Evolutionary conservation across 2,329 filamentous ascomycete species (phyloP).

Genomic region (Mollisia scopiformis): DNA sequence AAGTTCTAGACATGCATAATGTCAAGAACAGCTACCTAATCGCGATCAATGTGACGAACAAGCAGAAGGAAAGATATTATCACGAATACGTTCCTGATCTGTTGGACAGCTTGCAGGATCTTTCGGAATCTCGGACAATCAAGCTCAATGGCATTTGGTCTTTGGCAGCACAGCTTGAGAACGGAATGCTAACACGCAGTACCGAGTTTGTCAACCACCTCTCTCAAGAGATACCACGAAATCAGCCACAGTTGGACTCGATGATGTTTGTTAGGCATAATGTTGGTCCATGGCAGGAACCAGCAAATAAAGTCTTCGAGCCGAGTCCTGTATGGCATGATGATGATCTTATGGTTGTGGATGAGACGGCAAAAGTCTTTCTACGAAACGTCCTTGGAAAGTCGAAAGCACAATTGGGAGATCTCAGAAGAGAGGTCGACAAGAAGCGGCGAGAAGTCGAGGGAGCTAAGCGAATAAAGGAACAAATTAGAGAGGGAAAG

Average conservation of each 20-base stretch:
- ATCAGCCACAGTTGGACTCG: conserved; percentile 86
- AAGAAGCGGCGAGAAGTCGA: conserved; percentile 88
- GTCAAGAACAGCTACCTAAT: conserved; percentile 98
- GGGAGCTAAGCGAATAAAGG: conserved; percentile 70
- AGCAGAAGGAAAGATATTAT: conserved; percentile 96
- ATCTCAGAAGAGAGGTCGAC: conserved; percentile 81
- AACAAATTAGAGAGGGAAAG: conserved; percentile 77
- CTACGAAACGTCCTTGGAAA: conserved; percentile 90
- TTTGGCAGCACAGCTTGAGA: conserved; percentile 77
- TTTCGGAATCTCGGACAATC: conserved; percentile 84
- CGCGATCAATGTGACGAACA: conserved; percentile 94
- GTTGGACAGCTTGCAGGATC: conserved; percentile 89
- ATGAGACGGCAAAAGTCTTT: conserved; percentile 87
- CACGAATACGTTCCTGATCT: conserved; percentile 95
- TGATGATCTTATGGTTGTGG: conserved; percentile 81
- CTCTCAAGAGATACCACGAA: conserved; percentile 80
- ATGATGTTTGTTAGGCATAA: conserved; percentile 99
- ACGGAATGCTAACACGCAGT: conserved; percentile 75
- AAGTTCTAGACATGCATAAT: conserved; percentile 94
- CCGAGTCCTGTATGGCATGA: conserved; percentile 97
- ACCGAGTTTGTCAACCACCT: conserved; percentile 73
- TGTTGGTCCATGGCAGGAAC: conserved; percentile 79
- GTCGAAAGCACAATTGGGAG: conserved; percentile 81
- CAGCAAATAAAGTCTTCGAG: conserved; percentile 83
- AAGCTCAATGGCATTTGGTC: conserved; percentile 88